Percentiles rank a stretch among this genome's conserved stretches.
Evolutionary conservation across 1,284 basidiomycete species (phyloP).

Genomic region (Hypsizygus ulmarius): DNA sequence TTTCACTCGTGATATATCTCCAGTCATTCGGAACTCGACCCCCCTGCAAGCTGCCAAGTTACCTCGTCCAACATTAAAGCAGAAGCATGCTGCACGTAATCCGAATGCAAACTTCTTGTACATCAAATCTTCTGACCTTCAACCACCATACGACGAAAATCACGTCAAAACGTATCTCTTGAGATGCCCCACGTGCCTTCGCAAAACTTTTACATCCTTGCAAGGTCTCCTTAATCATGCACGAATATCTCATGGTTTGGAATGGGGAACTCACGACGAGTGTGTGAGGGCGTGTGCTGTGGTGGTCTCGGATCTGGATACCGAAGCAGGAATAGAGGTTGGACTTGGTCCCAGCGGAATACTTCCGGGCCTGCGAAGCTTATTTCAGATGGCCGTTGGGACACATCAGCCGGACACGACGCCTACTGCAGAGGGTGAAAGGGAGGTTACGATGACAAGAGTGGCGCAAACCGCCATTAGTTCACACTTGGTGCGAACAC

Average conservation of each 20-base stretch:
- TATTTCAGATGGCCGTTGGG: slow-evolving; percentile 72
- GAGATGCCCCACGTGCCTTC: slow-evolving; percentile 58
- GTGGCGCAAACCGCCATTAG: slow-evolving; percentile 19
- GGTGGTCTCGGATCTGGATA: slow-evolving; percentile 41
- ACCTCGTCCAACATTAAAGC: slow-evolving; percentile 30
- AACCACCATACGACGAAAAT: slow-evolving; percentile 24
- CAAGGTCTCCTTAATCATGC: slow-evolving; percentile 78
- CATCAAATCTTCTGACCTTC: slow-evolving; percentile 30
- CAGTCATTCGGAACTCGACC: slow-evolving; percentile 13
- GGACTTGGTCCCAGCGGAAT: slow-evolving; percentile 46
- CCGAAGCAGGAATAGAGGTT: slow-evolving; percentile 54
- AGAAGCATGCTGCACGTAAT: slow-evolving; percentile 28
- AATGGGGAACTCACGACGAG: slow-evolving; percentile 74
- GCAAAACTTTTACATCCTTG: slow-evolving; percentile 66
- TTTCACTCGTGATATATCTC: slow-evolving; percentile 39
- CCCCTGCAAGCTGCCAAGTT: slow-evolving; percentile 10
- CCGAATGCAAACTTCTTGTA: slow-evolving; percentile 33
- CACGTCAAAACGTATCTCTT: slow-evolving; percentile 44
- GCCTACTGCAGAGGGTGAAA: slow-evolving; percentile 1
- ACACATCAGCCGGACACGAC: slow-evolving; percentile 21
- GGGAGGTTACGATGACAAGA: neutral
- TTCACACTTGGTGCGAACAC: slow-evolving; percentile 53
- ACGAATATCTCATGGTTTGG: slow-evolving; percentile 61
- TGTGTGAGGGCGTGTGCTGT: slow-evolving; percentile 67
- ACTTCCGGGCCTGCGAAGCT: slow-evolving; percentile 57